Evolutionary conservation across 2,329 filamentous ascomycete genomes (phyloP).

Genomic region (Diaporthe longicolla): DNA sequence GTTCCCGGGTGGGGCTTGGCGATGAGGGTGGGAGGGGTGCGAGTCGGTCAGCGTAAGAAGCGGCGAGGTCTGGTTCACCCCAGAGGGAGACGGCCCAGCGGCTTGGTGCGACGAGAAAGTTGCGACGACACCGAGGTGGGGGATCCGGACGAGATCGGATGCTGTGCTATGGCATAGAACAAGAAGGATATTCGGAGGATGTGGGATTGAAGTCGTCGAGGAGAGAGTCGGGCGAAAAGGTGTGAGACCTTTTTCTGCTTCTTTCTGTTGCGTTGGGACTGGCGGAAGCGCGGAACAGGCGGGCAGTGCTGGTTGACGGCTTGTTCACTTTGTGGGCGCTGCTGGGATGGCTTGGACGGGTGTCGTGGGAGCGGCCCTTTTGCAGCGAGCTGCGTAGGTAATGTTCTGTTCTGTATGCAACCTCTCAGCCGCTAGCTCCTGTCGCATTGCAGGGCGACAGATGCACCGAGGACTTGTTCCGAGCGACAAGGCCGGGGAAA

Average conservation of each 20-base stretch:
- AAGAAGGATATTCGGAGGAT: neutral
- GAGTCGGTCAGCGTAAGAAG: slow-evolving; percentile 34
- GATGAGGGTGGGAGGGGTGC: slow-evolving; percentile 29
- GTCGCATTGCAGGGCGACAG: slow-evolving; percentile 32
- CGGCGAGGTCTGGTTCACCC: slow-evolving; percentile 10
- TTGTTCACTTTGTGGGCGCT: slow-evolving; percentile 5
- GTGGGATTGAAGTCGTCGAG: slow-evolving; percentile 12
- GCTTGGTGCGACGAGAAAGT: slow-evolving; percentile 35
- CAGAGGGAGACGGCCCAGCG: slow-evolving; percentile 30
- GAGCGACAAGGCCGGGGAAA: slow-evolving; percentile 27
- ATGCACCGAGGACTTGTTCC: slow-evolving; percentile 28
- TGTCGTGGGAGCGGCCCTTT: slow-evolving; percentile 15
- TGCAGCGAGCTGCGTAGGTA: slow-evolving; percentile 4
- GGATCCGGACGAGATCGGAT: slow-evolving; percentile 7
- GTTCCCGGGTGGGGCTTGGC: slow-evolving; percentile 38
- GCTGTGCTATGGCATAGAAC: slow-evolving; percentile 12
- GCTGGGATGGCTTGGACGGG: slow-evolving; percentile 34
- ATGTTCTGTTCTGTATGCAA: neutral
- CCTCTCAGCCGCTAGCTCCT: slow-evolving; percentile 35
- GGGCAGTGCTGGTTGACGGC: slow-evolving; percentile 18
- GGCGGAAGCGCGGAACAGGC: slow-evolving; percentile 19
- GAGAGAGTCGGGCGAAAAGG: neutral
- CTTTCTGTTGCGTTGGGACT: slow-evolving; percentile 10
- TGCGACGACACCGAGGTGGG: slow-evolving; percentile 32
- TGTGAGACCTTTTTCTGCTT: slow-evolving; percentile 25